phyloP scores from a whole-genome alignment of 345 rosid species.

The Erodium maritimum region DNA sequence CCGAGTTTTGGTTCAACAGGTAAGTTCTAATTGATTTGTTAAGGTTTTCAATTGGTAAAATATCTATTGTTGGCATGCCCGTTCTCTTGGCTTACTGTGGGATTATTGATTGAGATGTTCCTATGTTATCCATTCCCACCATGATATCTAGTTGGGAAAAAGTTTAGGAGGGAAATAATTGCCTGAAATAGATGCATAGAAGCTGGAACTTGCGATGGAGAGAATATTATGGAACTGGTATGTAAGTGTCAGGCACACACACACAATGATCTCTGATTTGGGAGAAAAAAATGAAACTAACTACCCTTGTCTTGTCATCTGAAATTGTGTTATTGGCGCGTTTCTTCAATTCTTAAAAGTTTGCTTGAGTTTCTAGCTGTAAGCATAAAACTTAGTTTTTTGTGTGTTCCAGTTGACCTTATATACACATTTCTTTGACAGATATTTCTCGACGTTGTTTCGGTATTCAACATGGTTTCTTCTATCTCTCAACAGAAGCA shows the following conservation, averaged over 20 bases:
- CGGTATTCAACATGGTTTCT: conserved; percentile 53
- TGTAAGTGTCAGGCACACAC: not conserved
- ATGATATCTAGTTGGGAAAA: too few species aligned
- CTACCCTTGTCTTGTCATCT: not conserved
- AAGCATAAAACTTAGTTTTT: not conserved
- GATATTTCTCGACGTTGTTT: conserved; percentile 68
- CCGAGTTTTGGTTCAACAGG: conserved; percentile 84
- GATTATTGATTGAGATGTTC: not conserved
- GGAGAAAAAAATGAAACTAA: not conserved
- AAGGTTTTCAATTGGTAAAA: not conserved
- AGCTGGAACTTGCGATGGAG: not conserved
- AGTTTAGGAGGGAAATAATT: too few species aligned
- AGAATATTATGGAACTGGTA: not conserved
- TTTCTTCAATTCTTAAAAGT: not conserved
- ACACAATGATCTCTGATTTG: too few species aligned
- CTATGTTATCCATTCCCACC: not conserved
- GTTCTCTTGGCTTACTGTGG: not conserved
- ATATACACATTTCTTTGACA: conserved; percentile 13
- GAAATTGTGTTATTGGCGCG: not conserved
- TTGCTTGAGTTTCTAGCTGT: not conserved
- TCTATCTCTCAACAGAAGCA: conserved; percentile 64
- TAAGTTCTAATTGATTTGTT: conserved; percentile 18
- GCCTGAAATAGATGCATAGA: not conserved
- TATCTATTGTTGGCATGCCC: not conserved
- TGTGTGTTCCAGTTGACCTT: not conserved